Evolutionary conservation across 768 basidiomycete genomes (phyloP).

Genomic region (Candolleomyces eurysporus): DNA sequence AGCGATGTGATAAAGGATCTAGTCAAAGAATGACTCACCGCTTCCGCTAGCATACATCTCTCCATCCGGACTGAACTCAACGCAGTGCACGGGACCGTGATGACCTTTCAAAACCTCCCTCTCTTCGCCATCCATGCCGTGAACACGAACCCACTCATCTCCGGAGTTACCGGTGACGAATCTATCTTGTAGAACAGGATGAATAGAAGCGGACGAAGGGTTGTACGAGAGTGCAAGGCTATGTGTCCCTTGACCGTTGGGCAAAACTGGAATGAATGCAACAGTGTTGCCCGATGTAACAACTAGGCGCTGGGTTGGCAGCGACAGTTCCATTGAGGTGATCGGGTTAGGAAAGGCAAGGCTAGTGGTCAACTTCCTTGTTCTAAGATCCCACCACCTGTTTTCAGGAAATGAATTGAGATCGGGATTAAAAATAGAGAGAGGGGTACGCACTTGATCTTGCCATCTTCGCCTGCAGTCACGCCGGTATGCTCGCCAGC

Average conservation of each 20-base stretch:
- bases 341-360: slow-evolving; percentile 77
- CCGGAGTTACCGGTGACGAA: slow-evolving; percentile 88
- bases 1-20: slow-evolving; percentile 9
- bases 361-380: slow-evolving; percentile 65
- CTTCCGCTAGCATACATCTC: slow-evolving; percentile 97
- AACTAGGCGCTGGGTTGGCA: slow-evolving; percentile 76
- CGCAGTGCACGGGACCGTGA: slow-evolving; percentile 94
- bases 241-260: slow-evolving; percentile 65
- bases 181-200: slow-evolving; percentile 82
- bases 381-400: slow-evolving; percentile 97
- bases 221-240: slow-evolving; percentile 79
- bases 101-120: slow-evolving; percentile 92
- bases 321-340: slow-evolving; percentile 91
- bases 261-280: slow-evolving; percentile 80
- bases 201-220: slow-evolving; percentile 93
- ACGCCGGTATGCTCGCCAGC: slow-evolving; percentile 85
- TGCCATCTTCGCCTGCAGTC: slow-evolving; percentile 88
- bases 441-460: slow-evolving; percentile 65
- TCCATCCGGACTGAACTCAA: slow-evolving; percentile 93
- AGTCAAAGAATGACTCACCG: slow-evolving; percentile 52
- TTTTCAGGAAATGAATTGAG: slow-evolving; percentile 13
- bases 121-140: slow-evolving; percentile 89
- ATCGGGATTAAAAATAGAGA: background rate
- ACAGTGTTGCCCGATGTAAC: slow-evolving; percentile 92
- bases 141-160: slow-evolving; percentile 97